Base-by-base conservation (phyloP, 306 rosid genomes). In the Pachyrhizus erosus region DNA sequence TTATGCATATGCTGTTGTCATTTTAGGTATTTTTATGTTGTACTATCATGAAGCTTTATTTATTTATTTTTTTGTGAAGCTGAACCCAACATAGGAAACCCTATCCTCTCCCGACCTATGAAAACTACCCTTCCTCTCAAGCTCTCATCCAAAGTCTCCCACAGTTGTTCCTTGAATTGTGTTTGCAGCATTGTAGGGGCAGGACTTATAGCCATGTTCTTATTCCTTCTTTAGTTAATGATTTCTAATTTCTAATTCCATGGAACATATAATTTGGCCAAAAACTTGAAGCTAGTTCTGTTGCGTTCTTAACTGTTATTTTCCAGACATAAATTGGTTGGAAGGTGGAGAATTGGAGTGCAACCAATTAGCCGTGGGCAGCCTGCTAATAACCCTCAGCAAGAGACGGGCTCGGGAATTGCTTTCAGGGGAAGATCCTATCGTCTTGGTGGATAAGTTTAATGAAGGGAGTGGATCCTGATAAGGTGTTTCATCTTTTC, bases 341-440 rank as follows among this genome's bases (percentile, higher is more conserved):
- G 91, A 37, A 90, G 97, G 79, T 91, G 92, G 94, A 86, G 97
- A 87, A 89, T 96, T 71, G 94, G 97, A 82, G 90, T 86, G 20
- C 87, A 8, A 61, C 87, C 86, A 13, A 3, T 73, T 73, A 77
- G 40, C 77, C 90, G 87, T 46, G 86, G 78, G 48, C 96, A 83
- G 86, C 88, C 88, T 58, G 37, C 73, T 57, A 69, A 62, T 84
- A 83, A 67, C 37, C 83, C 88, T n/a, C 90, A 83, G 60, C 84
- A 85, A 23, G 92, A 89, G 29, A 88, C 87, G 0, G n/a, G 79
- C 54, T 61, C 97, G 0, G 94, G 97, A 46, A 85, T 8, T 34
- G 82, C 94, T 81, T 96, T 96, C 89, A 88, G 98, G 76, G 99
- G 98, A 77, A 92, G 98, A 84, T 86, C 97, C 26, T 85, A 92